phyloP scores from a whole-genome alignment of 352 stramenopile species.

The Globisporangium rhizosaccharum region DNA sequence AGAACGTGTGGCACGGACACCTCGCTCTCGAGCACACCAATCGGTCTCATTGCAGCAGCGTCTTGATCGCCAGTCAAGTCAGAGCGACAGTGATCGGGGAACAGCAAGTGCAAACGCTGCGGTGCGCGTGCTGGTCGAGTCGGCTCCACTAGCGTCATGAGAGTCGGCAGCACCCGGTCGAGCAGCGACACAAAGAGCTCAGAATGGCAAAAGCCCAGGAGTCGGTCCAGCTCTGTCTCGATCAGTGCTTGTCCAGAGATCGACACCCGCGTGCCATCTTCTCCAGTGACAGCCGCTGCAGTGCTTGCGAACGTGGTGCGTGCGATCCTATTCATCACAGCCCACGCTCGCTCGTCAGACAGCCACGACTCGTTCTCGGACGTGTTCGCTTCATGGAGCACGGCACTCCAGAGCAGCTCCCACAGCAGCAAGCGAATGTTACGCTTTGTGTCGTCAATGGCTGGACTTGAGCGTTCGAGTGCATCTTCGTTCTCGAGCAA shows the following conservation, averaged over 20 bases:
- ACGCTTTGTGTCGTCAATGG: constrained; percentile 1
- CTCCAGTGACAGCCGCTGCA: neutral
- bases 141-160: constrained; percentile 1
- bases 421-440: constrained; percentile 22
- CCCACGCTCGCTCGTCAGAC: constrained; percentile 7
- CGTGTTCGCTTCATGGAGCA: neutral
- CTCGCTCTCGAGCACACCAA: neutral
- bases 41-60: neutral
- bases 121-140: neutral
- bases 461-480: neutral
- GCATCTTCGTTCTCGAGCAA: neutral
- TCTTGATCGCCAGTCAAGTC: neutral
- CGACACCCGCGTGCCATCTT: neutral
- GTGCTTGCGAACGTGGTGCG: neutral
- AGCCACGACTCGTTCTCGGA: neutral
- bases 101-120: neutral
- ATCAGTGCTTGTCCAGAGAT: constrained; percentile 2
- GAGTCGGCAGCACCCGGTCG: constrained; percentile 2
- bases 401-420: constrained; percentile 26
- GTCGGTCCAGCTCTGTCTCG: constrained; percentile 3
- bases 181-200: constrained; percentile 1
- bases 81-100: neutral
- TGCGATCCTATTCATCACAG: constrained; percentile 12
- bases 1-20: constrained; percentile 14
- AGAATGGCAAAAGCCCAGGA: constrained; percentile 5